A percentile compares a stretch with the other conserved stretches of the same genome.
Evolutionary conservation across 2,329 filamentous ascomycete species (phyloP).

Genomic region (Fusarium burgessii): DNA sequence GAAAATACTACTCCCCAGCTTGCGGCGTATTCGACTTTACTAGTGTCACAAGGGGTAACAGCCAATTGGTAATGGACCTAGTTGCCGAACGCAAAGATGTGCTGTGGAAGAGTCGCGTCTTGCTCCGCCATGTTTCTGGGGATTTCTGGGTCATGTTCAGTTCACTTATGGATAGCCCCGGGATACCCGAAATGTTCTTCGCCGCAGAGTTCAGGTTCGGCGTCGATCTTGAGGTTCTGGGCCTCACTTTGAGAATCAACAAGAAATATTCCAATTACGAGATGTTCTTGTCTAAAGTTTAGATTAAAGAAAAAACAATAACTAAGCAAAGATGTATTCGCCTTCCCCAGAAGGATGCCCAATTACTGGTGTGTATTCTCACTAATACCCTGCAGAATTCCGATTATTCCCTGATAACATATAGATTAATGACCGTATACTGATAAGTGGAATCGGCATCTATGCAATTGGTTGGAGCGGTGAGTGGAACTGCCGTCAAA

Average conservation of each 20-base stretch:
- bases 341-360: too few relatives aligned
- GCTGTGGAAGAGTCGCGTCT: constrained; percentile 40
- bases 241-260: background rate
- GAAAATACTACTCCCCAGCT: constrained; percentile 59
- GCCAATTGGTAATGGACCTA: constrained; percentile 34
- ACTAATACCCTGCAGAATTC: too few relatives aligned
- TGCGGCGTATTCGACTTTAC: constrained; percentile 50
- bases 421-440: too few relatives aligned
- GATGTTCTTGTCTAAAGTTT: background rate
- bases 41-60: constrained; percentile 9
- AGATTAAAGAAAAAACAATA: background rate
- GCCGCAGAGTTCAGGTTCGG: background rate
- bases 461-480: too few relatives aligned
- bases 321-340: too few relatives aligned
- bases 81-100: constrained; percentile 41
- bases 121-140: constrained; percentile 46
- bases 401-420: too few relatives aligned
- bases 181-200: background rate
- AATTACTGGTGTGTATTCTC: too few relatives aligned
- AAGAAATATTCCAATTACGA: background rate
- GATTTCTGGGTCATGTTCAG: constrained; percentile 45
- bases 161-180: background rate
- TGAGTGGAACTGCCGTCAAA: too few relatives aligned
- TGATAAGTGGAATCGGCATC: too few relatives aligned
- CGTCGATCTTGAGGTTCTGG: background rate